phyloP scores from a whole-genome alignment of 306 rosid genomes.

The Argentina anserina region DNA sequence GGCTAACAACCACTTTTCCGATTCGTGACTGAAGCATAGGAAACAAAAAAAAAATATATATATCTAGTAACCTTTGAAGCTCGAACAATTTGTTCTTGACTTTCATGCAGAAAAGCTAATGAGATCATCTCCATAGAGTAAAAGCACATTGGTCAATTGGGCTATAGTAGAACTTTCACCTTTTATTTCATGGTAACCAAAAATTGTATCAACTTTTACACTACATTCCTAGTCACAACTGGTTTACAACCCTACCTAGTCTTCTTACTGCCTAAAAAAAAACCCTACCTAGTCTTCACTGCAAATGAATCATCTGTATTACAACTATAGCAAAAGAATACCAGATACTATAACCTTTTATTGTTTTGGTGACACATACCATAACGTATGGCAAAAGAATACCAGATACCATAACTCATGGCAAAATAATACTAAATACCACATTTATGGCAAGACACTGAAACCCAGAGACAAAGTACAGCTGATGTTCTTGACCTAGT shows the following conservation, averaged over 20 bases:
- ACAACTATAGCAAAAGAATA: slow-evolving; percentile 6
- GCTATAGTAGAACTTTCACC: background rate
- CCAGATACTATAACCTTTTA: no score
- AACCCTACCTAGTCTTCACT: slow-evolving; percentile 14
- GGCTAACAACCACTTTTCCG: no score
- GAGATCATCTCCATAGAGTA: background rate
- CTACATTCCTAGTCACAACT: slow-evolving; percentile 18
- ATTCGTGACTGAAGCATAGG: no score
- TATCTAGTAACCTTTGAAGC: no score
- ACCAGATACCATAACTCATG: no score
- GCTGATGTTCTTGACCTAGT: slow-evolving; percentile 52
- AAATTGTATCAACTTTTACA: no score
- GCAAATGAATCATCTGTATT: background rate
- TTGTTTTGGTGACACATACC: no score
- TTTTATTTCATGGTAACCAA: background rate
- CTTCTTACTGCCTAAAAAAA: no score
- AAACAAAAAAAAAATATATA: no score
- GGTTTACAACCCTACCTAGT: slow-evolving; percentile 19
- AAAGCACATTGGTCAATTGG: background rate
- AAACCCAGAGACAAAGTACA: slow-evolving; percentile 46
- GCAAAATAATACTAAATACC: no score
- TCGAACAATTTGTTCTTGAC: background rate
- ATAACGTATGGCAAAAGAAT: slow-evolving; percentile 5
- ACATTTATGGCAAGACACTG: slow-evolving; percentile 28
- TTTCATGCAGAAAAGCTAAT: background rate